phyloP scores from a whole-genome alignment of 2,329 filamentous ascomycete species.

The Diplocarpon rosae region DNA sequence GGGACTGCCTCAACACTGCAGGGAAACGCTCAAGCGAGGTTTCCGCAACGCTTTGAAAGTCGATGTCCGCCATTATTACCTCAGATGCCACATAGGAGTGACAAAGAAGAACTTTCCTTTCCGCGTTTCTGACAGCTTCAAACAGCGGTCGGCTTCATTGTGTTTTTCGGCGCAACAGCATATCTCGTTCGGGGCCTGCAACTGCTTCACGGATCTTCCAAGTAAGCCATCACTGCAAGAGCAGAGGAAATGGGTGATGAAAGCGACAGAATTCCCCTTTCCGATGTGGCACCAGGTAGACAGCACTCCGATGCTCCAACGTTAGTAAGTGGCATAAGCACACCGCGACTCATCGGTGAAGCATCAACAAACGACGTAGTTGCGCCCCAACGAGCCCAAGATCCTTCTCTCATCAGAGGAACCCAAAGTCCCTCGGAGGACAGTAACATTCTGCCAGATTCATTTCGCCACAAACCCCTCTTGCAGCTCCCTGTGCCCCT shows the following conservation, averaged over 20 bases:
- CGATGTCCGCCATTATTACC: background rate
- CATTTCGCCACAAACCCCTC: conserved; percentile 12
- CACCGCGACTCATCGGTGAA: conserved; percentile 5
- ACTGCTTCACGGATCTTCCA: conserved; percentile 38
- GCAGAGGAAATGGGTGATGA: conserved; percentile 39
- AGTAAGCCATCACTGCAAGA: conserved; percentile 39
- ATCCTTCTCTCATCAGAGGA: conserved; percentile 21
- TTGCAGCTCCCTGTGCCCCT: conserved; percentile 33
- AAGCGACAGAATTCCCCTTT: conserved; percentile 38
- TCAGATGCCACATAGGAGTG: background rate
- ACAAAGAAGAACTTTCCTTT: background rate
- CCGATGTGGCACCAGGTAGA: conserved; percentile 18
- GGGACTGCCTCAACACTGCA: background rate
- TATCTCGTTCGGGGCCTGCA: conserved; percentile 45
- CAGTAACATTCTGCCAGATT: conserved; percentile 3
- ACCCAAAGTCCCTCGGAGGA: conserved; percentile 23
- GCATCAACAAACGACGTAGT: conserved; percentile 13
- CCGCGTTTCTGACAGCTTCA: background rate
- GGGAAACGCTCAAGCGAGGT: background rate
- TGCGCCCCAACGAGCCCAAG: conserved; percentile 20
- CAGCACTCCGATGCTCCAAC: conserved; percentile 9
- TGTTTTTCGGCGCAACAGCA: conserved; percentile 40
- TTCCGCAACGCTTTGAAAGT: background rate
- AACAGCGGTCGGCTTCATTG: conserved; percentile 42
- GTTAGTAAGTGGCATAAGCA: background rate